Conservation (phyloP, 2,329 filamentous ascomycete species). For the Fusarium fujikuroi region DNA sequence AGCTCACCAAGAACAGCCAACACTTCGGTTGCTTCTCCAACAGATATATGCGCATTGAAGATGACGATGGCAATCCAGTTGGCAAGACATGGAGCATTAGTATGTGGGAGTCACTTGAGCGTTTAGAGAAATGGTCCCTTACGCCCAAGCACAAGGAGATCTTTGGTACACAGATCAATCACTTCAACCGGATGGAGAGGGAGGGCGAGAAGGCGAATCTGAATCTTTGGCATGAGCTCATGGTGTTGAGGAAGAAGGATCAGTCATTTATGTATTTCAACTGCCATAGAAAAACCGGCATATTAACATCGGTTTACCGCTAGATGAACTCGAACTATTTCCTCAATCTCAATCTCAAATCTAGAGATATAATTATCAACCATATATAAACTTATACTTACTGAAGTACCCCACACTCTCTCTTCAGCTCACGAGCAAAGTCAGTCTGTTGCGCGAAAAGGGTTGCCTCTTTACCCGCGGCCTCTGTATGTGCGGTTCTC, state of each 20-base stretch:
- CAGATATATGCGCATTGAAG: neutral
- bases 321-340: too few species aligned
- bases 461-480: too few species aligned
- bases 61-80: rapidly evolving
- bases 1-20: rapidly evolving
- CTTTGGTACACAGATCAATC: neutral
- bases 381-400: too few species aligned
- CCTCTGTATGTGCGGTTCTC: too few species aligned
- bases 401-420: too few species aligned
- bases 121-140: neutral
- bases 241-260: rapidly evolving
- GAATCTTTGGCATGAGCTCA: neutral
- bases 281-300: rapidly evolving
- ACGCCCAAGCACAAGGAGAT: neutral
- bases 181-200: neutral
- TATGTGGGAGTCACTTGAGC: neutral
- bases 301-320: too few species aligned
- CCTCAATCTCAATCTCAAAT: too few species aligned
- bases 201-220: rapidly evolving
- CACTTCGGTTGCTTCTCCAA: rapidly evolving
- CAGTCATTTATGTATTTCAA: rapidly evolving
- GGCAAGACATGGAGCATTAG: neutral
- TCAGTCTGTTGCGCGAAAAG: too few species aligned
- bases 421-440: too few species aligned
- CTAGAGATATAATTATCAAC: too few species aligned